A percentile compares a stretch with the other conserved stretches of the same genome.
These are phyloP conservation scores for Arabidopsis hybrid DNA, from an alignment of 441 rosid genomes.

Conservation along the genomic window DNA sequence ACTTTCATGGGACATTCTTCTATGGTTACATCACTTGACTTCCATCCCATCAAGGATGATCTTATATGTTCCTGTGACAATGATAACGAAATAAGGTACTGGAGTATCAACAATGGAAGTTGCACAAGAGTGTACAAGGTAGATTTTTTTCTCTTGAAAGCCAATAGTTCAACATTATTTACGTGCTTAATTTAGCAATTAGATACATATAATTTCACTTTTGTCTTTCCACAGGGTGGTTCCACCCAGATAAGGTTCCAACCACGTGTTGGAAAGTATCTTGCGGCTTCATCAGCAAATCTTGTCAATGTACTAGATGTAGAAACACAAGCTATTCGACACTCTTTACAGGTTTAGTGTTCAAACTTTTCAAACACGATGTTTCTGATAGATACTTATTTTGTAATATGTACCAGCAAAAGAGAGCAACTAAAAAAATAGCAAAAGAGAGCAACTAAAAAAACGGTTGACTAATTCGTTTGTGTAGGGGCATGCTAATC, in stretches of 20 bases:
- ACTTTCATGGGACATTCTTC: conserved; percentile 81
- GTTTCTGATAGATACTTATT: conserved; percentile 13
- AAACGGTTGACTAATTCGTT: conserved; percentile 7
- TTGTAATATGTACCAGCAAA: background rate
- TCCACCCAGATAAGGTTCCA: conserved; percentile 89
- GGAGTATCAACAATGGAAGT: conserved; percentile 89
- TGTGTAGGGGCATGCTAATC: conserved; percentile 79
- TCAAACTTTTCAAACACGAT: background rate
- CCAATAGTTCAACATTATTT: background rate
- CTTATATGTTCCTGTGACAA: conserved; percentile 92
- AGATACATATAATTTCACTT: background rate
- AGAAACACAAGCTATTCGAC: conserved; percentile 82
- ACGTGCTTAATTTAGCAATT: background rate
- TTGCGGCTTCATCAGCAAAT: conserved; percentile 90
- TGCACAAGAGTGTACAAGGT: conserved; percentile 88
- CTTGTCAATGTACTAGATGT: conserved; percentile 83
- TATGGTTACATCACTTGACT: conserved; percentile 84
- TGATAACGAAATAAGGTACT: conserved; percentile 87
- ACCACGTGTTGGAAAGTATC: conserved; percentile 82
- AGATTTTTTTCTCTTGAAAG: conserved; percentile 28
- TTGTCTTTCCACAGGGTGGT: conserved; percentile 66
- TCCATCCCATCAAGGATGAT: conserved; percentile 89
- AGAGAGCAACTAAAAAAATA: no score
- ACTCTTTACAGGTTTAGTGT: conserved; percentile 71
- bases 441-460: conserved; percentile 1